Conservation (phyloP, 768 basidiomycete species). For the Termitomyces sp. region DNA sequence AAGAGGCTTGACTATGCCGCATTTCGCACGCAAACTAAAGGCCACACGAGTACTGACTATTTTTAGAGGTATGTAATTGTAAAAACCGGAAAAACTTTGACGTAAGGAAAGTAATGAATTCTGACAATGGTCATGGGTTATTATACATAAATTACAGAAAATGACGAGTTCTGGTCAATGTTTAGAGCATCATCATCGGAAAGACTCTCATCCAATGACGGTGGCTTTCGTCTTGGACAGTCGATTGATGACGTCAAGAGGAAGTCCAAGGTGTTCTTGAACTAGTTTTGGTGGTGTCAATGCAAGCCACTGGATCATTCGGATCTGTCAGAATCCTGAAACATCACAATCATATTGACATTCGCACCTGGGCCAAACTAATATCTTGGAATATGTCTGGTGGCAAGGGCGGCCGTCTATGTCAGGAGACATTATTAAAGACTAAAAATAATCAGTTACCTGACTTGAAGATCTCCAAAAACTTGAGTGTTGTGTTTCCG, state of each 20-base stretch:
- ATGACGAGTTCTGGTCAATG: neutral
- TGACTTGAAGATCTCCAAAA: conserved; percentile 43
- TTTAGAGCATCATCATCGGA: neutral
- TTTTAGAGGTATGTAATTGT: neutral
- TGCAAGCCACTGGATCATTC: conserved; percentile 17
- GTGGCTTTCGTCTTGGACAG: conserved; percentile 34
- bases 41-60: neutral
- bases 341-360: neutral
- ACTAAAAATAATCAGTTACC: conserved; percentile 14
- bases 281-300: conserved; percentile 15
- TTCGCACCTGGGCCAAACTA: conserved; percentile 38
- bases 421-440: neutral
- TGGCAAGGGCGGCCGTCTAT: neutral
- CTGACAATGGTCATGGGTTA: neutral
- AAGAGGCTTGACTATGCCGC: neutral
- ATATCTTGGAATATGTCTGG: conserved; percentile 28
- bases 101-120: no score
- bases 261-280: conserved; percentile 9
- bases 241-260: conserved; percentile 16
- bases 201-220: conserved; percentile 23
- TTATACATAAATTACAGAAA: neutral
- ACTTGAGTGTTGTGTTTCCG: conserved; percentile 42
- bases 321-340: neutral
- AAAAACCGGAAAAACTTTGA: neutral
- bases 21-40: neutral